A percentile compares a stretch with the other conserved stretches of the same genome.
Evolutionary conservation across 2,329 filamentous ascomycete genomes (phyloP).

Genomic region (Pseudopithomyces chartarum): DNA sequence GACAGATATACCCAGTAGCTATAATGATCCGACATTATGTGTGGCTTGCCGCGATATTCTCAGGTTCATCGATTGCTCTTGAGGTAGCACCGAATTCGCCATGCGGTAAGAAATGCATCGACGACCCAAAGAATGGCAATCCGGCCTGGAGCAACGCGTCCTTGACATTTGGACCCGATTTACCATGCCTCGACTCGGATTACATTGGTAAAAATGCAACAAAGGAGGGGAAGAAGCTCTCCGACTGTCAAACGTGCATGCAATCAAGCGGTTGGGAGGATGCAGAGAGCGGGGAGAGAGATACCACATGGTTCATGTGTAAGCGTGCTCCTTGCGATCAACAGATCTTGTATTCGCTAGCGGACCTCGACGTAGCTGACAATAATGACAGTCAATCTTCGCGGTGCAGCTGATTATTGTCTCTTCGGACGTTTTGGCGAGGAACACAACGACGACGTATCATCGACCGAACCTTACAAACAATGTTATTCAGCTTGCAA

Average conservation of each 20-base stretch:
- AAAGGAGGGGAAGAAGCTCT: constrained; percentile 20
- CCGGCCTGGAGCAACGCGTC: constrained; percentile 12
- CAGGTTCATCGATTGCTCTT: constrained; percentile 8
- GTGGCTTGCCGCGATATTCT: not conserved
- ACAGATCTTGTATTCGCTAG: not conserved
- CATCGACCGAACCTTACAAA: constrained; percentile 15
- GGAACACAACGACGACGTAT: constrained; percentile 19
- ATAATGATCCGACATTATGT: not conserved
- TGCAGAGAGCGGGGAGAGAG: constrained; percentile 14
- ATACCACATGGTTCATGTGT: constrained; percentile 27
- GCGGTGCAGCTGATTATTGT: constrained; percentile 25
- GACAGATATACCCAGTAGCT: not conserved
- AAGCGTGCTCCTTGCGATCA: constrained; percentile 4
- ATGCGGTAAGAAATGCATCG: constrained; percentile 24
- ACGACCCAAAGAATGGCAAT: constrained; percentile 17
- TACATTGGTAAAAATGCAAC: constrained; percentile 19
- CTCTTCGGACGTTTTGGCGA: constrained; percentile 23
- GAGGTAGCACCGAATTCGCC: constrained; percentile 25
- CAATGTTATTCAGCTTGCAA: constrained; percentile 21
- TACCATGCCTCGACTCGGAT: constrained; percentile 23
- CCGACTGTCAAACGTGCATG: constrained; percentile 23
- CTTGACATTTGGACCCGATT: constrained; percentile 15
- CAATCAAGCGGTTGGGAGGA: constrained; percentile 18
- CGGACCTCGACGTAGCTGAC: not conserved
- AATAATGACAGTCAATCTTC: constrained; percentile 21